Base-by-base conservation (phyloP, 345 rosid species). In the Dipteronia dyeriana region DNA sequence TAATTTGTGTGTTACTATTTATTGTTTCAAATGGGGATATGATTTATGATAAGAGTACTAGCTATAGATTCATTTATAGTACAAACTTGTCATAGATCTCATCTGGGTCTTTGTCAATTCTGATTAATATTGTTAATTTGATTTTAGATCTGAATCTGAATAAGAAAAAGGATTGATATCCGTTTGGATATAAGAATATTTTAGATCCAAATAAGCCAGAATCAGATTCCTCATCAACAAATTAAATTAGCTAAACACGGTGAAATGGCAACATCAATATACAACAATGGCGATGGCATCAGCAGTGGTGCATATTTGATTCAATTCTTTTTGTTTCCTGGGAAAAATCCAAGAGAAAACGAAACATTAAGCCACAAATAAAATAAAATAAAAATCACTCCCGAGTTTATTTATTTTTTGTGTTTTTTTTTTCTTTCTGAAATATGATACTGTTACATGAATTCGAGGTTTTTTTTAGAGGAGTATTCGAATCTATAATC, bases 101-200 rank as follows among this genome's bases (percentile, higher is more conserved):
- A 64, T 53, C 9, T 54, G 69, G 66, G 49, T 66, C 69, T 54
- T 47, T 61, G 38, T 25, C 31, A 13, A 68, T 38, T 29, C n/a
- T 34, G 16, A 7, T 72, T 17, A 17, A 16, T 41, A 12, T 74
- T 56, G 49, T 59, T 29, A 39, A 54, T 34, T 25, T 47, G 34
- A n/a, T 65, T 74, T 66, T 47, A 71, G 84, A 80, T 79, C 82
- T 83, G 67, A 57, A 76, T 79, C 72, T 78, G 38, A 56, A 41
- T 4, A 23, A 60, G 54, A 9, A 41, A 41, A 41, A 41, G 9
- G 20, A 38, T 22, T 71, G 7, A 6, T 10, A 11, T 68, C 38
- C 22, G 66, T 51, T 70, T 11, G 63, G 63, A 25, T 16, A 34
- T 34, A 34, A 34, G 5, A 34, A 34, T 4, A 34, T 34, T 34